Conservation (phyloP, 1,284 basidiomycete species). For the Malassezia japonica region DNA sequence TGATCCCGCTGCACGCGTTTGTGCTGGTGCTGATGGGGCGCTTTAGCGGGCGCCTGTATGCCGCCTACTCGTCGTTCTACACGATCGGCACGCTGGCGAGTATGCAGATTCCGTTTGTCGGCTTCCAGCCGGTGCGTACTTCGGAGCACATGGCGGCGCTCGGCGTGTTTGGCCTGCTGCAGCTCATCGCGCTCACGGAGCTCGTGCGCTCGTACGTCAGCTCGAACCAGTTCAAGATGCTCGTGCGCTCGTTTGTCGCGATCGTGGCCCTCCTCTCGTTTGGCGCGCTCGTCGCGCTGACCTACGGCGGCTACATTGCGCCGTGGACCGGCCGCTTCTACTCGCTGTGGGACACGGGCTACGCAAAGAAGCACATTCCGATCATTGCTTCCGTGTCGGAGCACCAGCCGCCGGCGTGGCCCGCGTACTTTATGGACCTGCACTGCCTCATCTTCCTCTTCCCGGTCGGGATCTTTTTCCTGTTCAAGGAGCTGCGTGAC, state of each 20-base stretch:
- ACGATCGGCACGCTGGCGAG: conserved; percentile 90
- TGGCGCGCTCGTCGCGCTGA: conserved; percentile 56
- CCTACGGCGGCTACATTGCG: conserved; percentile 89
- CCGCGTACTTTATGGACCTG: conserved; percentile 98
- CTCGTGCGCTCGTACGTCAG: conserved; percentile 79
- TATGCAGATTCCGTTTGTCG: conserved; percentile 99
- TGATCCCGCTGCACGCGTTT: conserved; percentile 92
- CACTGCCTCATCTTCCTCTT: conserved; percentile 96
- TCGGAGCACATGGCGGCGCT: conserved; percentile 98
- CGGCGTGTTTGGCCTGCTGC: conserved; percentile 89
- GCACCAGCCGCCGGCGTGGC: conserved; percentile 99
- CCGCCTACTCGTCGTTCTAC: conserved; percentile 95
- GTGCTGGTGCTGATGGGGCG: conserved; percentile 94
- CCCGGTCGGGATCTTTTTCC: conserved; percentile 87
- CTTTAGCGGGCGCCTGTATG: conserved; percentile 81
- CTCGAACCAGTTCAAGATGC: conserved; percentile 80
- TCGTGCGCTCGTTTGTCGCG: conserved; percentile 55
- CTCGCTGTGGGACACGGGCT: conserved; percentile 97
- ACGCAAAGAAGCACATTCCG: conserved; percentile 92
- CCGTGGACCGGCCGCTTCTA: conserved; percentile 99
- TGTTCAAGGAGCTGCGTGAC: conserved; percentile 86
- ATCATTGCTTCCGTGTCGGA: conserved; percentile 99
- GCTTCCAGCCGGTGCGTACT: conserved; percentile 94
- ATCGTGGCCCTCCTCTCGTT: conserved; percentile 63
- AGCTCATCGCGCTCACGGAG: conserved; percentile 88